These are phyloP conservation scores for Lineolata rhizophorae DNA, from an alignment of 495 filamentous ascomycete species.

Conservation along the genomic window DNA sequence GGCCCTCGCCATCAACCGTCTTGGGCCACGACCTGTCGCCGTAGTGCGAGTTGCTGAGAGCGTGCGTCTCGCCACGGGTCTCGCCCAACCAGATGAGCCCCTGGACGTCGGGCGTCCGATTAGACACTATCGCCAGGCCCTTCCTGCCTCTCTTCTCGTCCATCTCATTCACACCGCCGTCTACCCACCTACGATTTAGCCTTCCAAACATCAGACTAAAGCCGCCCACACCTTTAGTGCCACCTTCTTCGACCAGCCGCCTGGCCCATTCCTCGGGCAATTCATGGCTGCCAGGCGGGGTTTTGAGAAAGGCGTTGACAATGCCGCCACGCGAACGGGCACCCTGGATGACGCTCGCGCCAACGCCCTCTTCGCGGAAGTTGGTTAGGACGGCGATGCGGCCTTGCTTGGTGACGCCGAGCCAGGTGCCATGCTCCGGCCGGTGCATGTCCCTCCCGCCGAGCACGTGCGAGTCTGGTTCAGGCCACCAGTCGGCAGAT, in stretches of 20 bases:
- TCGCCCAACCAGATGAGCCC: conserved; percentile 48
- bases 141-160: conserved; percentile 16
- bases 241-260: conserved; percentile 41
- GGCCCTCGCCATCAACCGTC: conserved; percentile 24
- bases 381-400: conserved; percentile 86
- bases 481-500: conserved; percentile 61
- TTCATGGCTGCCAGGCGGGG: conserved; percentile 13
- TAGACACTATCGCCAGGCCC: conserved; percentile 62
- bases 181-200: conserved; percentile 14
- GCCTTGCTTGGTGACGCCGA: conserved; percentile 67
- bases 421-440: conserved; percentile 64
- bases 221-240: conserved; percentile 57
- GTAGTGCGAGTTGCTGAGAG: conserved; percentile 61
- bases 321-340: conserved; percentile 58
- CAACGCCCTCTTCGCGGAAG: conserved; percentile 65
- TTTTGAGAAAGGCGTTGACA: conserved; percentile 66
- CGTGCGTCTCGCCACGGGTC: conserved; percentile 40
- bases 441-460: conserved; percentile 48
- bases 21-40: conserved; percentile 25
- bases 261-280: conserved; percentile 43
- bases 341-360: conserved; percentile 28
- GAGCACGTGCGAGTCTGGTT: conserved; percentile 35
- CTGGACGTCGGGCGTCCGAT: conserved; percentile 45
- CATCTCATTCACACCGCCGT: conserved; percentile 15
- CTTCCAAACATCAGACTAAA: conserved; percentile 83